Evolutionary conservation across 2,329 filamentous ascomycete species (phyloP).

Genomic region (Juglanconis oblonga): DNA sequence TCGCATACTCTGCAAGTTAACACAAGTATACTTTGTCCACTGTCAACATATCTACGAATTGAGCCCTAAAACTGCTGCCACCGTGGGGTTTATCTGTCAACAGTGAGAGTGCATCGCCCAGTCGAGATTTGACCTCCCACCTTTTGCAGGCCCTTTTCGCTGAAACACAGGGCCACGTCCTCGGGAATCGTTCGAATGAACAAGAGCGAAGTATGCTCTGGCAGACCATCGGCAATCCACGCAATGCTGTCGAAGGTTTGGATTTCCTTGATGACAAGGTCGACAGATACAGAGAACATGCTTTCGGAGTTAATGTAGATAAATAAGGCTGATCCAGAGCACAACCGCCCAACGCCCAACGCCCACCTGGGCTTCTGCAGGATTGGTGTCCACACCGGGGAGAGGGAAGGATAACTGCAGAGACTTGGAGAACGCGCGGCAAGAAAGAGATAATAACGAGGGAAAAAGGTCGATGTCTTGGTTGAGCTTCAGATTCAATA

Average conservation of each 20-base stretch:
- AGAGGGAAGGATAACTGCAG: background rate
- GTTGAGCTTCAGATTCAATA: constrained; percentile 55
- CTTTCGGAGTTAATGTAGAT: background rate
- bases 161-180: background rate
- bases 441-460: background rate
- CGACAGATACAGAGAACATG: background rate
- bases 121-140: no score
- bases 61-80: no score
- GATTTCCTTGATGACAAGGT: background rate
- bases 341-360: background rate
- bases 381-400: background rate
- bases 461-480: background rate
- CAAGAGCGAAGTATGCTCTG: background rate
- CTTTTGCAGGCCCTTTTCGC: background rate
- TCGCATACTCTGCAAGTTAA: no score
- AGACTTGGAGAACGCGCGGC: background rate
- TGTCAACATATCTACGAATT: no score
- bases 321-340: no score
- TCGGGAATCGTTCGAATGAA: background rate
- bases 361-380: background rate
- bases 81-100: no score
- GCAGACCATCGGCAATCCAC: background rate
- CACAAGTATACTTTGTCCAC: no score
- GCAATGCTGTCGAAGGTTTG: background rate
- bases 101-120: no score